Evolutionary conservation across 2,329 filamentous ascomycete species (phyloP), one percentile per base, ranked within the genome.

Genomic region (Cordyceps fumosorosea): DNA sequence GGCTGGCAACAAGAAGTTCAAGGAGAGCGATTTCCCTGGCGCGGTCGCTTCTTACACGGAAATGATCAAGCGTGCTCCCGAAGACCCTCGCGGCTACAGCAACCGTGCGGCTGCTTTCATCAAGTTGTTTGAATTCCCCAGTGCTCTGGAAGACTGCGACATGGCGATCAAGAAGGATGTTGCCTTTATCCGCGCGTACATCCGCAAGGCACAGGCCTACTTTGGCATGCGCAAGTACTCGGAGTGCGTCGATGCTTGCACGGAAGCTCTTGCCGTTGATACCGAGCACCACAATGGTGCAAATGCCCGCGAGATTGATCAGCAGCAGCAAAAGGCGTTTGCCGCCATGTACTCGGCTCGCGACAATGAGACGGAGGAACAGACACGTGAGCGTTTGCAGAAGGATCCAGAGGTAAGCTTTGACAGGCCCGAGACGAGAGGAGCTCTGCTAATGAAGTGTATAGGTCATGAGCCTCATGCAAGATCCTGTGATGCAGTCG

Each of bases 191-290:
- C 88, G 93, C 62, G 95, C 95, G 8, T 98, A 98, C 77, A 89
- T 99, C 69, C 89, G 95, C 74, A 98, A 97, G 82, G 93, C 93
- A 0, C 93, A 98, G 78, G 91, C 92, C 48, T 91, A 93, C 76
- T 92, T 95, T 68, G 92, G 92, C 69, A 99, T 99, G 95, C 91
- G 95, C 76, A 93, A 99, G 77, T 98, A 96, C 82, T 96, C 89
- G 76, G 93, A 93, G 75, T 96, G 90, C 72, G 81, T 98, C 63
- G 95, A 99, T 72, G 89, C 89, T 8, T 96, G 93, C 78, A 85
- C 85, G 45, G 90, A 92, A 73, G 95, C 96, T 1, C 80, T 83
- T 10, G 82, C 86, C 68, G 84, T 96, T 64, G 95, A 99, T 74
- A 82, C 82, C 63, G 85, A 86, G 68, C 75, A 82, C 71, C 80